phyloP scores from a whole-genome alignment of 208 protist genomes.

The Herpetomonas muscarum region DNA sequence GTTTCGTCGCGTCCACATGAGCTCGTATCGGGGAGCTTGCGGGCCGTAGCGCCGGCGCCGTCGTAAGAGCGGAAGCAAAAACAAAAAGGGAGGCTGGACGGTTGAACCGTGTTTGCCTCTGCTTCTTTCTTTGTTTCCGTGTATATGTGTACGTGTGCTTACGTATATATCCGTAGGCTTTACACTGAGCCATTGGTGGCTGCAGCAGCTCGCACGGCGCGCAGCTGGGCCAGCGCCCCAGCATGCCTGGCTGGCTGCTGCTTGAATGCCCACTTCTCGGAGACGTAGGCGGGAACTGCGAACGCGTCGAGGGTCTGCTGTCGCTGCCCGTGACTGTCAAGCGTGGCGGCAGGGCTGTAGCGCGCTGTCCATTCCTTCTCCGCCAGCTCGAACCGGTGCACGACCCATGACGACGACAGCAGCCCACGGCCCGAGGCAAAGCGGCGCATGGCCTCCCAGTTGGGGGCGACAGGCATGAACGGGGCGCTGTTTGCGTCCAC shows the following conservation, averaged over 20 bases:
- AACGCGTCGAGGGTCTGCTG: slow-evolving; percentile 56
- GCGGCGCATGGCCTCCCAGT: slow-evolving; percentile 56
- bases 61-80: too few relatives aligned
- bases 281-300: slow-evolving; percentile 16
- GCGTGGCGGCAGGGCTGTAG: too few relatives aligned
- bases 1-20: too few relatives aligned
- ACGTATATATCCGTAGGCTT: too few relatives aligned
- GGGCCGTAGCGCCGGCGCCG: too few relatives aligned
- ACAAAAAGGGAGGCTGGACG: too few relatives aligned
- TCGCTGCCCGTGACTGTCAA: background rate
- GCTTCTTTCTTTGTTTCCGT: slow-evolving; percentile 1
- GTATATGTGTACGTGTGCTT: too few relatives aligned
- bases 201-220: slow-evolving; percentile 22
- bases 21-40: too few relatives aligned
- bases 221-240: slow-evolving; percentile 36
- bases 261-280: slow-evolving; percentile 42
- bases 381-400: slow-evolving; percentile 56
- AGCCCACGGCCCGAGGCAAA: slow-evolving; percentile 57
- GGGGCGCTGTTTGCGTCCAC: slow-evolving; percentile 43
- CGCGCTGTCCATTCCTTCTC: slow-evolving; percentile 31
- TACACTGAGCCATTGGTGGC: too few relatives aligned
- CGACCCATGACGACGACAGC: slow-evolving; percentile 38
- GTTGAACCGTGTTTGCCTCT: too few relatives aligned
- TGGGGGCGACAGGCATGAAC: slow-evolving; percentile 34
- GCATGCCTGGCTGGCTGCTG: slow-evolving; percentile 50